Evolutionary conservation across 805 yeast genomes (phyloP), one percentile per base, ranked within the genome.

Genomic region (Martiniozyma abietophila): DNA sequence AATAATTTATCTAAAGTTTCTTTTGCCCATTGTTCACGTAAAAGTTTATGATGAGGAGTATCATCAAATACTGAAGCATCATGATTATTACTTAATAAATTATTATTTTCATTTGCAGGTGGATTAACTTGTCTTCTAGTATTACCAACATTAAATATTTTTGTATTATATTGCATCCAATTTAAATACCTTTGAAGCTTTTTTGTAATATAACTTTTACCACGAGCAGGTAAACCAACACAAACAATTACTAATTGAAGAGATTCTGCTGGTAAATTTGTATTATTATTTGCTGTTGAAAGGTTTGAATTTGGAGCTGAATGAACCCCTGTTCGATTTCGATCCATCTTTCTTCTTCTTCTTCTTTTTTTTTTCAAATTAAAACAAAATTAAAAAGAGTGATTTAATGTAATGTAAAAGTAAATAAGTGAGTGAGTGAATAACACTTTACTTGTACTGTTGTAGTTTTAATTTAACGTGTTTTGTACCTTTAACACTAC

Each of bases 191-290:
- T 56, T 18, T 76, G 68, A 24, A 76, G 54, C 47, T 77, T 77
- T 41, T 72, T 73, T 21, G 86, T 76, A 34, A 80, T 70, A 41
- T 82, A 76, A 2, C 83, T 75, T 51, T 80, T 80, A 6, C 89
- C 89, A 32, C 80, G 60, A 1, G 89, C 89, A 1, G 89, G 89
- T 22, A 80, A 59, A 0, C 89, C 89, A 8, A 80, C 82, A 58
- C 81, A 65, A 8, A 80, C 75, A 35, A 80, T 69, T 15, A 80
- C 77, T 51, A 77, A 66, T 52, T 76, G 77, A 31, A 58, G 35
- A 6, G 46, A 40, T 38, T 50, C 55, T 34, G 39, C 47, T 12
- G 50, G n/a, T n/a, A n/a, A n/a, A n/a, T n/a, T n/a, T n/a, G n/a
- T n/a, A n/a, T n/a, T n/a, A n/a, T n/a, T n/a, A n/a, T n/a, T n/a